These are phyloP conservation scores for Onygenales sp. DNA, from an alignment of 2,329 filamentous ascomycete genomes.

Conservation along the genomic window DNA sequence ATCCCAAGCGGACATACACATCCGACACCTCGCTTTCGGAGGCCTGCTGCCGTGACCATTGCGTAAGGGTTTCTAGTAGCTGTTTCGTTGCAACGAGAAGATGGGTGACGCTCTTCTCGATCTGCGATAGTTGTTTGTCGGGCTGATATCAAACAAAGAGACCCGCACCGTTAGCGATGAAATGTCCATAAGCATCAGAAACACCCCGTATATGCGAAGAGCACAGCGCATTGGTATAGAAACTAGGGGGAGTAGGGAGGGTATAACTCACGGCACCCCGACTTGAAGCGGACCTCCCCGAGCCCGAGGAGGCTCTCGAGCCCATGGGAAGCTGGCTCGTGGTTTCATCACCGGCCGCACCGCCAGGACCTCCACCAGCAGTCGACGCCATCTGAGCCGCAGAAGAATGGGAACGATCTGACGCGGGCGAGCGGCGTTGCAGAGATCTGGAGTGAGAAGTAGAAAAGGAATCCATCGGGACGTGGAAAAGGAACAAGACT, in stretches of 20 bases:
- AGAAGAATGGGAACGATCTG: conserved; percentile 47
- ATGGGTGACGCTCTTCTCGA: conserved; percentile 98
- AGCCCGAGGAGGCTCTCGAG: conserved; percentile 56
- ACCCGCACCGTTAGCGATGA: conserved; percentile 8
- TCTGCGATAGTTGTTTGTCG: conserved; percentile 77
- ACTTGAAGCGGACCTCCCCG: conserved; percentile 49
- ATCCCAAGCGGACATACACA: conserved; percentile 92
- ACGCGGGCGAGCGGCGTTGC: conserved; percentile 55
- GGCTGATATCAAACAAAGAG: conserved; percentile 29
- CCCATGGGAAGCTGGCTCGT: conserved; percentile 39
- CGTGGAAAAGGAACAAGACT: not conserved
- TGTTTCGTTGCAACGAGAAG: conserved; percentile 96
- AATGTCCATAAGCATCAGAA: too few species aligned
- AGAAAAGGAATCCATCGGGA: conserved; percentile 8
- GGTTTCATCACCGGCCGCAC: conserved; percentile 40
- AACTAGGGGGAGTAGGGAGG: not conserved
- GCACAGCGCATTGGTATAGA: not conserved
- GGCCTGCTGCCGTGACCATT: conserved; percentile 90
- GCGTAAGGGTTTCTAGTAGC: conserved; percentile 89
- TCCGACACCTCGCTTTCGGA: conserved; percentile 94
- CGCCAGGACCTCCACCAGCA: conserved; percentile 30
- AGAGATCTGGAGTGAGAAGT: conserved; percentile 30
- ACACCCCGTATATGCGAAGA: too few species aligned
- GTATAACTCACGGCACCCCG: conserved; percentile 48
- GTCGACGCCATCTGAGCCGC: conserved; percentile 19